Conservation (phyloP, 148 eudicot species). For the Salicornia ramosissima region DNA sequence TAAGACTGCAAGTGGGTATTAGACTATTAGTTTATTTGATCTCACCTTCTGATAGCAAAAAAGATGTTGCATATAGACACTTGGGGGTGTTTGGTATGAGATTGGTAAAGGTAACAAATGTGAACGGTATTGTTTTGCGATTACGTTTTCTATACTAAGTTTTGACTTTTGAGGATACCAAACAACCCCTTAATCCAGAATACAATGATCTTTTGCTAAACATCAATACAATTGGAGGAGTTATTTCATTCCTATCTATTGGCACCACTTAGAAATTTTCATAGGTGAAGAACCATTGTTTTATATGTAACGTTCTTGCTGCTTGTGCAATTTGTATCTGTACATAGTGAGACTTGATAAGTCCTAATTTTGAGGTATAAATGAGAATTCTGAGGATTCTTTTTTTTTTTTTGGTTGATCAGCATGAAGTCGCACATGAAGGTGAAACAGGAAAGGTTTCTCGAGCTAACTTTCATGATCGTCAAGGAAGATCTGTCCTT, state of each 20-base stretch:
- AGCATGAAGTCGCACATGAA: conserved; percentile 90
- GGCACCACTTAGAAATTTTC: too few species aligned
- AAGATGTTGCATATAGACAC: neutral
- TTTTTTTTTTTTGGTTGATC: conserved; percentile 5
- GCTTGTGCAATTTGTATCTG: neutral
- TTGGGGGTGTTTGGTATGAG: too few species aligned
- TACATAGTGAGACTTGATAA: neutral
- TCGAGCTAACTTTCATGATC: conserved; percentile 76
- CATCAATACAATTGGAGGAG: neutral
- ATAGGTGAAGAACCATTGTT: neutral
- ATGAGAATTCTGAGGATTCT: neutral
- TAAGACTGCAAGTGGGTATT: neutral
- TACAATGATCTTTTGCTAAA: neutral
- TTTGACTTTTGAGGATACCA: too few species aligned
- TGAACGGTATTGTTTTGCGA: too few species aligned
- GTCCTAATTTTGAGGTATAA: neutral
- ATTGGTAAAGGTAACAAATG: too few species aligned
- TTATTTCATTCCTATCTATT: neutral
- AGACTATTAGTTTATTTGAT: neutral
- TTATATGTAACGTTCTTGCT: neutral
- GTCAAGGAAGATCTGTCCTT: conserved; percentile 71
- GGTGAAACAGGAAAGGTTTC: conserved; percentile 90
- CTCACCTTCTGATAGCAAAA: neutral
- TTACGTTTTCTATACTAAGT: too few species aligned
- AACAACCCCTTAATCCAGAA: neutral